Base-by-base conservation (phyloP, 257 asterid genomes). In the Solanum megistacrolobum region DNA sequence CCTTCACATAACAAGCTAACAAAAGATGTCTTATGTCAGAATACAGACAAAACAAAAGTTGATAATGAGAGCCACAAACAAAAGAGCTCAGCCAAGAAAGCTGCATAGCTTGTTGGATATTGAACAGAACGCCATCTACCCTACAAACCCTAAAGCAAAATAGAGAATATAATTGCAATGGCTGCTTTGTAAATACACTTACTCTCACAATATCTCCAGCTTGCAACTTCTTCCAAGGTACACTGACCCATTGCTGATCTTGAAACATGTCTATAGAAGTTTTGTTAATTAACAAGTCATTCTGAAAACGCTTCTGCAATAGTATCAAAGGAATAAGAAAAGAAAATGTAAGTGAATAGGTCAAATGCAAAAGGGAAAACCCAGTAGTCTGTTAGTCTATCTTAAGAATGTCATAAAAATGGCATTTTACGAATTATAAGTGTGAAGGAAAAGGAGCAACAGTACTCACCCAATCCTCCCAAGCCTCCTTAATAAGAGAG, bases 391-490 rank as follows among this genome's bases (percentile, higher is more conserved):
- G 29, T 46, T 81, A 20, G 27, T 20, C 85, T 48, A 48, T 31
- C 43, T 82, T 82, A 48, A 29, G 86, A 82, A 31, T 20, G 71
- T 48, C 43, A 82, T 48, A 48, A 82, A 41, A 82, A 82, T 31
- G 20, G 43, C 86, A 48, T 48, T 29, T 29, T 46, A 48, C 12
- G 29, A 43, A 82, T 48, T n/a, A 82, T 29, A 82, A 3, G 29
- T 31, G 31, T 82, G 86, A 52, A 82, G 85, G 52, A 25, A 83
- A 41, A n/a, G 68, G 68, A 83, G 73, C 9, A 76, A 88, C 21
- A 81, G 84, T 75, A 93, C 97, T 98, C 91, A 98, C 99, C 99
- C 99, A 98, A 85, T 98, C 99, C 93, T 98, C 99, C 99, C 99
- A 98, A 10, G 99, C 99, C 92, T 98, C 99, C 93, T 98, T 98